These are phyloP conservation scores for Chondrus crispus DNA, from an alignment of 23 red algal species.

Conservation along the genomic window DNA sequence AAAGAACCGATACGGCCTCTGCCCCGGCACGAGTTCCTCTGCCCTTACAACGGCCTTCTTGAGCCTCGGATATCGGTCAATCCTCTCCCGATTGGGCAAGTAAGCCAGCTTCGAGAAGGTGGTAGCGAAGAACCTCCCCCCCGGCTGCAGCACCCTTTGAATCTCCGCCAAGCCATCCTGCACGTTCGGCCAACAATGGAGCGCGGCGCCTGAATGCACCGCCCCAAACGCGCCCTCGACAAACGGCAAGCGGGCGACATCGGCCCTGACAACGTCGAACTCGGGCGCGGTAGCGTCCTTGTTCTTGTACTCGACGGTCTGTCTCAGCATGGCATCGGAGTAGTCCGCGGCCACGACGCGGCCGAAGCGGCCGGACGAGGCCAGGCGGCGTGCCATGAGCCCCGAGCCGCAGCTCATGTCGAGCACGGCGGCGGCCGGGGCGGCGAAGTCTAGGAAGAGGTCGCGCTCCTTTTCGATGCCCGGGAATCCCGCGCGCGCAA, in stretches of 20 bases:
- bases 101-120: constrained; percentile 70
- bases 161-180: constrained; percentile 89
- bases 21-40: not conserved
- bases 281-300: not conserved
- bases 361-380: not conserved
- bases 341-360: constrained; percentile 79
- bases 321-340: constrained; percentile 78
- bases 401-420: constrained; percentile 89
- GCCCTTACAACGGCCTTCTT: not conserved
- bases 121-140: constrained; percentile 81
- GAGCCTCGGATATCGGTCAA: not conserved
- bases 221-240: constrained; percentile 23
- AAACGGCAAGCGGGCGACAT: constrained; percentile 82
- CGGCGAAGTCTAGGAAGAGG: constrained; percentile 40
- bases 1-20: constrained; percentile 68
- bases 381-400: constrained; percentile 74
- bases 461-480: constrained; percentile 57
- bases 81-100: not conserved
- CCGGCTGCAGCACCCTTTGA: constrained; percentile 65
- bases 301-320: constrained; percentile 37
- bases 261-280: constrained; percentile 66
- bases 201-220: constrained; percentile 87
- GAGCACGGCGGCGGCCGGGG: constrained; percentile 3
- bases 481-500: constrained; percentile 73
- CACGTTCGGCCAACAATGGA: constrained; percentile 90